Base-by-base conservation (phyloP, 2,329 filamentous ascomycete genomes). In the Nemania sp. region DNA sequence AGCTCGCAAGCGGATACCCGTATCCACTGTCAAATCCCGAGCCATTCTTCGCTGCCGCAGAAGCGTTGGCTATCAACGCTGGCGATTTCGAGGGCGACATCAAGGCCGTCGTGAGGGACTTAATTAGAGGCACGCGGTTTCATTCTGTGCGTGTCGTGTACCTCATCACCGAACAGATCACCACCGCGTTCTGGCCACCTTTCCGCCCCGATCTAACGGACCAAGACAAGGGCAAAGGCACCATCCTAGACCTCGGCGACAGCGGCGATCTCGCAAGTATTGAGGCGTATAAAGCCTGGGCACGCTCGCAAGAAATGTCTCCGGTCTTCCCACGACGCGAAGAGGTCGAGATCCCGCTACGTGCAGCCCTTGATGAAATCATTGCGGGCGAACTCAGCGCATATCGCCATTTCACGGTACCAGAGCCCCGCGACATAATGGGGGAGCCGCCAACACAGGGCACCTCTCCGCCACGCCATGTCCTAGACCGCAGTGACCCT, bases 1-100 rank as follows among this genome's bases (percentile, higher is more conserved):
- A 67, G 48, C 61, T 67, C 20, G 59, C 65, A 37, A 65, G 64
- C 54, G 65, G 65, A 34, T 67, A 65, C 40, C 65, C 65, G n/a
- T 67, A 67, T 37, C 64, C 64, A 3, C 31, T 65, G 17, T 67
- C 65, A 24, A 66, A 67, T 40, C 64, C 65, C 22, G 65, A 64
- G 43, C 65, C 65, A n/a, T 67, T 66, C 52, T 65, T 67, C 41
- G 58, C 61, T 6, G 57, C 60, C 2, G 63, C 64, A 6, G 58
- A 62, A 22, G 56, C 53, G n/a, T 49, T 67, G 4, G 60, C 62
- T 30, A 62, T 66, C 41, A 66, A 61, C 28, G 61, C 59, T 5
- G 55, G 62, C 19, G 61, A 65, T 44, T 66, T 66, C 40, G 34
- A 56, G 23, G 63, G 64, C 26, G 65, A 67, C 12, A 59, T 66